Evolutionary conservation across 768 basidiomycete species (phyloP), one percentile per base, ranked within the genome.

Genomic region (Mycena latifolia): DNA sequence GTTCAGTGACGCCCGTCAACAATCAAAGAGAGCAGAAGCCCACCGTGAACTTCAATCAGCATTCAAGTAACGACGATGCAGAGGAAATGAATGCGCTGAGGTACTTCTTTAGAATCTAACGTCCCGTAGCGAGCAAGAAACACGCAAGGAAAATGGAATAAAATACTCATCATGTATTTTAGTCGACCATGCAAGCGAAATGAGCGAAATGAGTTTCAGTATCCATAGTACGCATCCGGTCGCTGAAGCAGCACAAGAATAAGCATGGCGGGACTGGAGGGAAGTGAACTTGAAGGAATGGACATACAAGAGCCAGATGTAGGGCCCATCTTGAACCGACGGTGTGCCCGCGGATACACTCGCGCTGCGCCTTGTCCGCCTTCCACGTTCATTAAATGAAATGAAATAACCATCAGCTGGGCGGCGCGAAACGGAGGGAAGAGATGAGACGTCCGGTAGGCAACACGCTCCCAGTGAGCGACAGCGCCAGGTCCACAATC

Each of bases 321-420:
- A 0, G 93, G 94, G 28, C 94, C 94, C 2, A 93, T 94, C 83
- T 95, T 95, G 75, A 92, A 94, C 24, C 94, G 51, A 95, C 93
- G 69, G 94, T 94, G 73, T 95, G 93, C 4, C 92, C 92, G 41
- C 91, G 85, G 68, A 95, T 94, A 71, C 94, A 94, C 46, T 95
- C 88, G 24, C 94, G 88, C 74, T 95, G 94, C 57, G 94, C 94
- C 76, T 94, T 93, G 78, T 94, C 92, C 58, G 91, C 92, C 93
- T n/a, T n/a, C n/a, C n/a, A n/a, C n/a, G n/a, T n/a, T n/a, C n/a
- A n/a, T 94, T 56, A n/a, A 39, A 39, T 39, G 7, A n/a, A 9
- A 15, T 18, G 24, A 22, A 54, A 27, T 22, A 47, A 2, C 63
- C 60, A 33, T 67, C 46, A 76, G 55, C 57, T 20, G 47, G 45